Evolutionary conservation across 2,329 filamentous ascomycete species (phyloP), one percentile per base, ranked within the genome.

Genomic region (Cercospora sesami): DNA sequence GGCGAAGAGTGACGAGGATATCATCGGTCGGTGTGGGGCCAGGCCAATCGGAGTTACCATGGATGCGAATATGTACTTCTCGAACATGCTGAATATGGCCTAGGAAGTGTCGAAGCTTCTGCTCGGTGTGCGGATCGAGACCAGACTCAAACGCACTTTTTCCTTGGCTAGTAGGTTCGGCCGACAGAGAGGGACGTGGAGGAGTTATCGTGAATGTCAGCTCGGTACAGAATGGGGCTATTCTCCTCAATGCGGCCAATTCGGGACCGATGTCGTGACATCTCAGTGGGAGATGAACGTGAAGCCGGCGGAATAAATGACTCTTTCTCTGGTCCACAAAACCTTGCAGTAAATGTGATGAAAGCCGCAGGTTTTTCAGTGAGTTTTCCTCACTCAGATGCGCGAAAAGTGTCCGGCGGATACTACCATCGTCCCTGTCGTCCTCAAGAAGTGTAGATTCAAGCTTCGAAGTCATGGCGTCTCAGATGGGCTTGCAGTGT

Each of bases 11-110:
- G 9, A 76, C 62, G 28, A 79, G 68, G 1, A 57, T 68, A 5
- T 68, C 65, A 70, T 78, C 77, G 28, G 75, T 60, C 4, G 68
- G 63, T 5, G 71, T 75, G 23, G 70, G 70, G 6, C 75, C 76
- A 12, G 73, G 70, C 77, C 77, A 78, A 3, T 53, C 67, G n/a
- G 75, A 65, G 30, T 77, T 72, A 33, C 74, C 75, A 39, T 73
- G 68, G 39, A 72, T 59, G n/a, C 71, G 71, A 5, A 78, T 59
- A 5, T 68, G 72, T 14, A 79, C 14, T 30, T 65, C 53, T 26
- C 51, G 51, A 18, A 65, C 18, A 21, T 65, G 39, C 28, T 60
- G 36, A 26, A 65, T 28, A n/a, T 48, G 36, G 12, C 36, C 60
- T 18, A 79, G 72, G 14, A 76, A 57, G 6, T 59, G 26, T 5